phyloP scores from a whole-genome alignment of 176 grass and related monocot genomes.

The Cenchrus fungigraminus region DNA sequence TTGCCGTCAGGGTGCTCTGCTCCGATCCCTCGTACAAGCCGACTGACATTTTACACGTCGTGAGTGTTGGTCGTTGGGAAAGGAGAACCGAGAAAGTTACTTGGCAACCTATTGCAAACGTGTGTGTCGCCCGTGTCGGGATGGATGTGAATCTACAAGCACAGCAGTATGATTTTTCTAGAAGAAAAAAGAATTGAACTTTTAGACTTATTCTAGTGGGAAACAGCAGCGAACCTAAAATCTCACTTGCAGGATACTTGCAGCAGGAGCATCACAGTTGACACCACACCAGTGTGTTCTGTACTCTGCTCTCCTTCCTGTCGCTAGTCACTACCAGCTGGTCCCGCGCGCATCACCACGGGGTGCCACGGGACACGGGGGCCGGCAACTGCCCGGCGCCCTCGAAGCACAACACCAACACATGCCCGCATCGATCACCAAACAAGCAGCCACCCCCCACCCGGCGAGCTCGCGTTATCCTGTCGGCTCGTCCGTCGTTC shows the following conservation, averaged over 20 bases:
- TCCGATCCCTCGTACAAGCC: not conserved
- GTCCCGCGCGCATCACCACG: not conserved
- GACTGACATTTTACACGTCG: not conserved
- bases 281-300: not conserved
- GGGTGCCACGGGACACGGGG: not conserved
- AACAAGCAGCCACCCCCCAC: conserved; percentile 7
- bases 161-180: not conserved
- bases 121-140: not conserved
- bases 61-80: conserved; percentile 31
- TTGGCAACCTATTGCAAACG: conserved; percentile 18
- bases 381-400: conserved; percentile 1
- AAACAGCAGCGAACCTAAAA: conserved; percentile 7
- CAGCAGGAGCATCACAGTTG: not conserved
- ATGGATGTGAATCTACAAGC: conserved; percentile 4
- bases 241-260: not conserved
- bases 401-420: conserved; percentile 20
- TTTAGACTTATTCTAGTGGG: not conserved
- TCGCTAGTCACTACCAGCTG: not conserved
- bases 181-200: too few relatives aligned
- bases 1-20: conserved; percentile 35
- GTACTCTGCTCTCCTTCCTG: not conserved
- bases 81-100: conserved; percentile 33
- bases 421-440: conserved; percentile 1
- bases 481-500: conserved; percentile 31
- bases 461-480: conserved; percentile 26